A percentile compares a stretch with the other conserved stretches of the same genome.
phyloP scores from a whole-genome alignment of 768 basidiomycete species.

The Lactarius trivialis region DNA sequence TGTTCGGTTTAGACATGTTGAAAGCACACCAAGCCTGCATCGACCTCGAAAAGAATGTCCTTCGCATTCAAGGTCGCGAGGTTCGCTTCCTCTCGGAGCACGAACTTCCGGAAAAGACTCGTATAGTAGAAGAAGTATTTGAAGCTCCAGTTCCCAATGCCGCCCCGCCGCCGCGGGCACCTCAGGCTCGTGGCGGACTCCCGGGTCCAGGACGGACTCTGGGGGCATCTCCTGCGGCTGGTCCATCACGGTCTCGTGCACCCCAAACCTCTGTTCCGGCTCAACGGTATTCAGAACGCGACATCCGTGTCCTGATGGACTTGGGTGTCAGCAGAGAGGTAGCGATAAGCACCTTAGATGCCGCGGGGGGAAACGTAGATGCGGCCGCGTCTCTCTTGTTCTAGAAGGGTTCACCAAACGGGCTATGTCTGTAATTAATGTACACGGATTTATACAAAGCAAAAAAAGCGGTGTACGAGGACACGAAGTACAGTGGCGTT shows the following conservation, averaged over 20 bases:
- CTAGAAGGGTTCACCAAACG: slow-evolving; percentile 27
- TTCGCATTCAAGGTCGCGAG: slow-evolving; percentile 89
- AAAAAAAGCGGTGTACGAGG: slow-evolving; percentile 13
- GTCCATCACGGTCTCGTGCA: slow-evolving; percentile 24
- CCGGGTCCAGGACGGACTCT: slow-evolving; percentile 65
- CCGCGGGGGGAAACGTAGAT: slow-evolving; percentile 81
- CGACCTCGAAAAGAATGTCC: slow-evolving; percentile 81
- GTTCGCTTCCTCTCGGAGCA: slow-evolving; percentile 90
- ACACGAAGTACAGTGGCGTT: slow-evolving; percentile 14
- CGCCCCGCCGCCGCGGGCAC: not conserved
- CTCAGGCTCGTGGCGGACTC: slow-evolving; percentile 38
- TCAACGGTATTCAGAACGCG: slow-evolving; percentile 46
- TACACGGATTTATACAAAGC: slow-evolving; percentile 25
- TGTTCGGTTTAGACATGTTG: slow-evolving; percentile 98
- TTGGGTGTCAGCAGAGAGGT: slow-evolving; percentile 73
- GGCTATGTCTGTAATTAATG: slow-evolving; percentile 9
- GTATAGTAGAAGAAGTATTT: slow-evolving; percentile 34
- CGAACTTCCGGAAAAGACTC: slow-evolving; percentile 81
- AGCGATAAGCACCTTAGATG: slow-evolving; percentile 70
- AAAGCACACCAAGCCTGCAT: slow-evolving; percentile 96
- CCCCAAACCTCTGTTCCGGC: slow-evolving; percentile 15
- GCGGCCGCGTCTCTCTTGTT: slow-evolving; percentile 86
- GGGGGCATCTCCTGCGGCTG: slow-evolving; percentile 38
- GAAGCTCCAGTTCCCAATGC: slow-evolving; percentile 12
- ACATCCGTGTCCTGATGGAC: slow-evolving; percentile 60